phyloP scores from a whole-genome alignment of 1,284 basidiomycete species.

The Naganishia sp. region DNA sequence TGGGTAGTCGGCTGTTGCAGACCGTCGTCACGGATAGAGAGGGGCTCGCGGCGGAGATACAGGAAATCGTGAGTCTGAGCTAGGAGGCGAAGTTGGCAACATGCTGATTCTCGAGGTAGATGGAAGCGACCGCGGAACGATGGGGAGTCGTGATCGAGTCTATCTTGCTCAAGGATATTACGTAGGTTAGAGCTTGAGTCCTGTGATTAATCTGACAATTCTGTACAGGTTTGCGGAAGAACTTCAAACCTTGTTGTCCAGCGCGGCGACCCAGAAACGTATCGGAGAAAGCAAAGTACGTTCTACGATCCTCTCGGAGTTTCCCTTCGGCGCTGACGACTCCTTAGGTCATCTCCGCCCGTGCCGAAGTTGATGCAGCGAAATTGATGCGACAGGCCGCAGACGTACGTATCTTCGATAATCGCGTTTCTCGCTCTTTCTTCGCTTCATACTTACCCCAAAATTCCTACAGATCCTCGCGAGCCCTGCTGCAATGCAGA shows the following conservation, averaged over 20 bases:
- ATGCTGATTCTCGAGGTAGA: constrained; percentile 35
- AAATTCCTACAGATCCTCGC: constrained; percentile 71
- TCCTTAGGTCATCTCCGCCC: constrained; percentile 81
- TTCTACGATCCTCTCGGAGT: background rate
- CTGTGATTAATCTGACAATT: background rate
- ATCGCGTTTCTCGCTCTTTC: background rate
- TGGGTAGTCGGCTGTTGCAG: constrained; percentile 74
- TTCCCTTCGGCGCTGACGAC: background rate
- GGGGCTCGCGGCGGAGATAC: constrained; percentile 92
- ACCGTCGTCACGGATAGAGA: constrained; percentile 74
- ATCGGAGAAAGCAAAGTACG: constrained; percentile 76
- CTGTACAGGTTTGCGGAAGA: constrained; percentile 84
- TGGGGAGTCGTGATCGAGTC: constrained; percentile 96
- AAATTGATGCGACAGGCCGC: constrained; percentile 77
- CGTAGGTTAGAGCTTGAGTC: constrained; percentile 21
- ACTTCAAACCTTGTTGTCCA: constrained; percentile 86
- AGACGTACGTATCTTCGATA: constrained; percentile 40
- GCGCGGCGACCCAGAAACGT: constrained; percentile 70
- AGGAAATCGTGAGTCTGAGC: constrained; percentile 72
- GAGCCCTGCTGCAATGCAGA: constrained; percentile 94
- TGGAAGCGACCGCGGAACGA: constrained; percentile 63
- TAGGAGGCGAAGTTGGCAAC: background rate
- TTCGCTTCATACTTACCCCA: constrained; percentile 11
- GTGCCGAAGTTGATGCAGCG: constrained; percentile 92
- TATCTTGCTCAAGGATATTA: constrained; percentile 70